Conservation (phyloP, 163 green algal genomes). For the Coccomyxa subellipsoidea region DNA sequence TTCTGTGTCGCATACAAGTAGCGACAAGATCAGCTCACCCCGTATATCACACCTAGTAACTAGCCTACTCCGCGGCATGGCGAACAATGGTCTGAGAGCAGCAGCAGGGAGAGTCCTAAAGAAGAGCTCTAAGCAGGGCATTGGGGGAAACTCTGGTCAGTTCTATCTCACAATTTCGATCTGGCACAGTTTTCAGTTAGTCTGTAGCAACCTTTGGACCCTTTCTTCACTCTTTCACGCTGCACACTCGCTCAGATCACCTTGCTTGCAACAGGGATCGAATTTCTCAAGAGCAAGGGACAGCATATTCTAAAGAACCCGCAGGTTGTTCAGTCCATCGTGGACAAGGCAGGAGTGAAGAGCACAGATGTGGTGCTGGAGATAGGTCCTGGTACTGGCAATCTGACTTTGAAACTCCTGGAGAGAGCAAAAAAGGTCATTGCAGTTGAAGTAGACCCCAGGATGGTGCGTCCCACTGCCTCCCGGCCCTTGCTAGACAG, state of each 20-base stretch:
- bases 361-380: constrained; percentile 96
- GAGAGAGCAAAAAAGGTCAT: constrained; percentile 95
- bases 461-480: constrained; percentile 77
- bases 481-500: not conserved
- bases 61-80: too few relatives aligned
- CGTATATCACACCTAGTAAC: too few relatives aligned
- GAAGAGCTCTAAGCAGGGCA: constrained; percentile 55
- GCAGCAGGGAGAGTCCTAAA: constrained; percentile 78
- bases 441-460: constrained; percentile 92
- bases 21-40: too few relatives aligned
- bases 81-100: constrained; percentile 56
- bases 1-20: too few relatives aligned
- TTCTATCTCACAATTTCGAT: not conserved
- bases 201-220: too few relatives aligned
- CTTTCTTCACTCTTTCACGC: not conserved
- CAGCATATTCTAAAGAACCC: constrained; percentile 99
- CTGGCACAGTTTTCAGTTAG: too few relatives aligned
- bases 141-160: constrained; percentile 55
- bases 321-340: constrained; percentile 90
- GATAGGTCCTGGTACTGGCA: constrained; percentile 97
- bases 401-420: constrained; percentile 96
- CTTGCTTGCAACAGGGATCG: constrained; percentile 61
- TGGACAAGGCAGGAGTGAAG: constrained; percentile 95
- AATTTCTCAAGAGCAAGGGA: constrained; percentile 98
- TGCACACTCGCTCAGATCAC: not conserved